Evolutionary conservation across 2,329 filamentous ascomycete species (phyloP).

Genomic region (Pestalotiopsis sp.): DNA sequence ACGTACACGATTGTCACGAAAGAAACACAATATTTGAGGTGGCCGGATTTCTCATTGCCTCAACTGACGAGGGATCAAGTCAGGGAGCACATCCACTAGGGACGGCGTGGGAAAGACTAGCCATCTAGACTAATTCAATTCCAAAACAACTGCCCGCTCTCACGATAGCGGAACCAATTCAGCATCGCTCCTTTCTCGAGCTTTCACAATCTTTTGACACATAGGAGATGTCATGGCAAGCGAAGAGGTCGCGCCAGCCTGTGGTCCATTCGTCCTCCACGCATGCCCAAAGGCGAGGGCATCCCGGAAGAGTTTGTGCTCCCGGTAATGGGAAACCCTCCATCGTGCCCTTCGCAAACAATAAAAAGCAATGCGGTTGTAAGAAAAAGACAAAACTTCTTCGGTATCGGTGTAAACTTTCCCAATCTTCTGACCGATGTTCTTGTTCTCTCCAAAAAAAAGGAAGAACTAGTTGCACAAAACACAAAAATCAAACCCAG

Average conservation of each 20-base stretch:
- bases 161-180: conserved; percentile 15
- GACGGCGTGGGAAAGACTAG: conserved; percentile 1
- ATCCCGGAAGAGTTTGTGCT: not conserved
- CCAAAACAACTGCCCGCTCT: conserved; percentile 7
- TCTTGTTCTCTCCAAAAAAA: conserved; percentile 19
- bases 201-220: conserved; percentile 20
- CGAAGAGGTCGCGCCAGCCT: conserved; percentile 35
- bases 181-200: conserved; percentile 11
- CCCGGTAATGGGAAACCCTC: not conserved
- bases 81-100: conserved; percentile 14
- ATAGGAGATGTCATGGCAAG: conserved; percentile 32
- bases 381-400: conserved; percentile 26
- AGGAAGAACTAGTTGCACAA: conserved; percentile 1
- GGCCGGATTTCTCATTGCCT: conserved; percentile 30
- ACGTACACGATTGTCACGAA: not conserved
- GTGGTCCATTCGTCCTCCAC: conserved; percentile 32
- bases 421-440: conserved; percentile 15
- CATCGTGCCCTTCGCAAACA: conserved; percentile 23
- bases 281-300: conserved; percentile 18
- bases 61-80: conserved; percentile 25
- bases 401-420: conserved; percentile 13
- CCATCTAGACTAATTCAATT: conserved; percentile 11
- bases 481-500: conserved; percentile 14
- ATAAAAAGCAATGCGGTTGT: conserved; percentile 26
- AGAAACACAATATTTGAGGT: conserved; percentile 19